phyloP scores from a whole-genome alignment of 1,139 yeast genomes.

The Blastobotrys indianensis region DNA sequence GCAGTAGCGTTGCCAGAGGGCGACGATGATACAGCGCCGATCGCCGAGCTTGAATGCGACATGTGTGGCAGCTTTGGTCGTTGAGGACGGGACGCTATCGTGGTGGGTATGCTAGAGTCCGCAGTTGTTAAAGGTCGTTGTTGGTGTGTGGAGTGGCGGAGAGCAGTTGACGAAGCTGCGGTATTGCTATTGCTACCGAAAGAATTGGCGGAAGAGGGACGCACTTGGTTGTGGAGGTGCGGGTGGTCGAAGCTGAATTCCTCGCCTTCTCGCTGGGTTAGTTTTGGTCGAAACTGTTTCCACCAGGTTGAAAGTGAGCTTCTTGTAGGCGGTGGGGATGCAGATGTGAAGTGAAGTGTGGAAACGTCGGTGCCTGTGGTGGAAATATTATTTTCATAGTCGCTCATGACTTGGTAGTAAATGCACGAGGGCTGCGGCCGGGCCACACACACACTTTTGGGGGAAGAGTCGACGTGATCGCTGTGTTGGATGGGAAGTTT shows the following conservation, averaged over 20 bases:
- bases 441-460: no score
- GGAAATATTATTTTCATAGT: slow-evolving; percentile 8
- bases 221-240: no score
- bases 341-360: slow-evolving; percentile 1
- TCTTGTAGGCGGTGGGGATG: slow-evolving; percentile 30
- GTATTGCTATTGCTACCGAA: not conserved
- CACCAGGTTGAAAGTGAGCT: slow-evolving; percentile 39
- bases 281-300: slow-evolving; percentile 36
- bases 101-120: no score
- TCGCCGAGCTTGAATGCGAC: slow-evolving; percentile 24
- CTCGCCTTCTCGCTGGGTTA: slow-evolving; percentile 22
- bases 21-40: slow-evolving; percentile 1
- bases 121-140: slow-evolving; percentile 5
- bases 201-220: no score
- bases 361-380: not conserved
- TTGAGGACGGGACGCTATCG: not conserved
- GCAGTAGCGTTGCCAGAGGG: not conserved
- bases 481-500: no score
- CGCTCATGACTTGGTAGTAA: slow-evolving; percentile 8
- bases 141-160: not conserved
- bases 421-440: not conserved
- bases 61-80: slow-evolving; percentile 29
- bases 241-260: slow-evolving; percentile 3
- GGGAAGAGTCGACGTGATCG: no score
- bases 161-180: not conserved